A percentile compares a stretch with the other conserved stretches of the same genome.
These are phyloP conservation scores for Umbilicaria muhlenbergii DNA, from an alignment of 495 filamentous ascomycete genomes.

Conservation along the genomic window DNA sequence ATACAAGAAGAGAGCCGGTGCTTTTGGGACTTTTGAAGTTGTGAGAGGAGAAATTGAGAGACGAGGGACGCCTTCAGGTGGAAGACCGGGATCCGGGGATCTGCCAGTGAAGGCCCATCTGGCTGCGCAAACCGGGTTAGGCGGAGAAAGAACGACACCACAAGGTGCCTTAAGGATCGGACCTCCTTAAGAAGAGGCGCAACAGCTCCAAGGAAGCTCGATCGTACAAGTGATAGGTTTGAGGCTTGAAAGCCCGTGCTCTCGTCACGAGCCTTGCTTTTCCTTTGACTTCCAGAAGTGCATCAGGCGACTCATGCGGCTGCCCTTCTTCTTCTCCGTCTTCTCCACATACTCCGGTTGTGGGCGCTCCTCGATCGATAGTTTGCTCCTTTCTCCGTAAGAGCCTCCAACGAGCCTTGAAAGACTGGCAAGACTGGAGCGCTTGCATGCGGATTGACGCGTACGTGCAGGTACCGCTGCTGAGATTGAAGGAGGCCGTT, in stretches of 20 bases:
- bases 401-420: slow-evolving; percentile 68
- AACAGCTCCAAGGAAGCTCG: too few relatives aligned
- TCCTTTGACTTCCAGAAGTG: slow-evolving; percentile 64
- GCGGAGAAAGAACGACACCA: too few relatives aligned
- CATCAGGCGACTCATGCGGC: slow-evolving; percentile 64
- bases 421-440: slow-evolving; percentile 72
- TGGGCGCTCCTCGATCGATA: slow-evolving; percentile 54
- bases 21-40: too few relatives aligned
- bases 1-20: too few relatives aligned
- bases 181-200: too few relatives aligned
- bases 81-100: too few relatives aligned
- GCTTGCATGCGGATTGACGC: slow-evolving; percentile 35
- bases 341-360: slow-evolving; percentile 40
- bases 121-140: too few relatives aligned
- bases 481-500: slow-evolving; percentile 55
- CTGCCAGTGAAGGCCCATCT: too few relatives aligned
- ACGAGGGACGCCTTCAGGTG: too few relatives aligned
- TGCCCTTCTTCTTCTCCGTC: slow-evolving; percentile 50
- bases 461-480: slow-evolving; percentile 44
- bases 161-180: too few relatives aligned
- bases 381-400: slow-evolving; percentile 64
- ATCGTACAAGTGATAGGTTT: too few relatives aligned
- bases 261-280: slow-evolving; percentile 14
- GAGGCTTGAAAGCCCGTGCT: background rate
- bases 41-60: too few relatives aligned